Evolutionary conservation across 805 yeast genomes (phyloP).

Genomic region (Ogataea naganishii): DNA sequence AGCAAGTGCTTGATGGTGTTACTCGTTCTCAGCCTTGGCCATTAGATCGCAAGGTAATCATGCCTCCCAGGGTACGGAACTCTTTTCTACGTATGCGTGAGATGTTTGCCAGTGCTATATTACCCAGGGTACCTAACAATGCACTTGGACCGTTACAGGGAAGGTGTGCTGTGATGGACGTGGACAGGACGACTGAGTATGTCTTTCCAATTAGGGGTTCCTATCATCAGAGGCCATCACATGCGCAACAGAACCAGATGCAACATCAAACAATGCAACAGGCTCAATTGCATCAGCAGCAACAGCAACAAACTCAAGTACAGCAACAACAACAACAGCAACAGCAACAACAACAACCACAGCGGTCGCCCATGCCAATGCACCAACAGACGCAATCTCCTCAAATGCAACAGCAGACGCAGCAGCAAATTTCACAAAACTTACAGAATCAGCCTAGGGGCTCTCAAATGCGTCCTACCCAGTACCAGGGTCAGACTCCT

Average conservation of each 20-base stretch:
- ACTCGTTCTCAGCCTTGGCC: constrained; percentile 76
- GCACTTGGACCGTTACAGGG: constrained; percentile 73
- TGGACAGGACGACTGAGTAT: constrained; percentile 65
- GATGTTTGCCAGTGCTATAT: constrained; percentile 81
- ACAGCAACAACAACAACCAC: constrained; percentile 1
- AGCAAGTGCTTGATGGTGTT: constrained; percentile 84
- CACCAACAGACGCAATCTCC: constrained; percentile 7
- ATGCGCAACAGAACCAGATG: constrained; percentile 8
- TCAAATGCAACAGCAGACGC: constrained; percentile 4
- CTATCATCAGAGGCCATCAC: constrained; percentile 27
- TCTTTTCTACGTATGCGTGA: constrained; percentile 84
- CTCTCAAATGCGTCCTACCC: too few species aligned
- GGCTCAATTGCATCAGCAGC: constrained; percentile 10
- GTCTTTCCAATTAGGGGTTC: constrained; percentile 43
- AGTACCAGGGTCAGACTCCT: too few species aligned
- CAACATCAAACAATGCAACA: constrained; percentile 6
- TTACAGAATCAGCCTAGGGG: too few species aligned
- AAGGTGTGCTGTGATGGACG: constrained; percentile 67
- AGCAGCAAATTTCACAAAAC: constrained; percentile 3
- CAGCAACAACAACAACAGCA: constrained; percentile 7
- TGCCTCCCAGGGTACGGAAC: constrained; percentile 65
- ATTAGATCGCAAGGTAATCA: constrained; percentile 61
- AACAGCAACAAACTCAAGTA: constrained; percentile 16
- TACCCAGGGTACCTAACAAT: constrained; percentile 50
- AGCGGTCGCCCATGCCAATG: constrained; percentile 1